Base-by-base conservation (phyloP, 345 rosid species). In the Moricandia arvensis region DNA sequence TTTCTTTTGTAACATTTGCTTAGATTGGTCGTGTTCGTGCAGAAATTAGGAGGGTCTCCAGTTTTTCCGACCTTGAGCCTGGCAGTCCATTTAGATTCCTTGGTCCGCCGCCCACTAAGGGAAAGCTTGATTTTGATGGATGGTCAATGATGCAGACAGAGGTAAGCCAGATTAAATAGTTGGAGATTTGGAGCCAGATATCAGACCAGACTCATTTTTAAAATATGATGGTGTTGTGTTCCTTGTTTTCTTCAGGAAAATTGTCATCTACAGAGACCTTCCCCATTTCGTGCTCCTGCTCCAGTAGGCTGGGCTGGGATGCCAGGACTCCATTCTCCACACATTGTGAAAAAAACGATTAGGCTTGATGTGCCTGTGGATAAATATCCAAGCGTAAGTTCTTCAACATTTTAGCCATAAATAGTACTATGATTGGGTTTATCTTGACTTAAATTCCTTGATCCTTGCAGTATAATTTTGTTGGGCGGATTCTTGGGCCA, bases 281-380 rank as follows among this genome's bases (percentile, higher is more conserved):
- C 90, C 30, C 83, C 91, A 59, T 79, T 84, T 75, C 97, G 85
- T 72, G 62, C 87, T 74, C 80, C 80, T 71, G 69, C 91, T 74
- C 55, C 96, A 63, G 69, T 83, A 38, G 91, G 95, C 70, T 94
- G 96, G 98, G 77, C 89, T 31, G 95, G 90, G 69, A 82, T 84
- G 77, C 85, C 91, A 1, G 88, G 95, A 34, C 79, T 87, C 64
- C 90, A 87, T 37, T 45, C 79, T 26, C 77, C 90, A 26, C 89
- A 93, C 26, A 73, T 86, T 60, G 89, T 89, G 47, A 91, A 89
- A 79, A 87, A 75, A 87, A 87, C 89, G 18, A 55, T 91, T 70
- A 86, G 96, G 70, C 97, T 94, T 73, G 97, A 94, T 81, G 93
- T 94, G 63, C 98, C 98, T 3, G 95, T 89, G 69, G 95, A 94